phyloP scores from a whole-genome alignment of 129 eudicot species.

The Flaveria trinervia region DNA sequence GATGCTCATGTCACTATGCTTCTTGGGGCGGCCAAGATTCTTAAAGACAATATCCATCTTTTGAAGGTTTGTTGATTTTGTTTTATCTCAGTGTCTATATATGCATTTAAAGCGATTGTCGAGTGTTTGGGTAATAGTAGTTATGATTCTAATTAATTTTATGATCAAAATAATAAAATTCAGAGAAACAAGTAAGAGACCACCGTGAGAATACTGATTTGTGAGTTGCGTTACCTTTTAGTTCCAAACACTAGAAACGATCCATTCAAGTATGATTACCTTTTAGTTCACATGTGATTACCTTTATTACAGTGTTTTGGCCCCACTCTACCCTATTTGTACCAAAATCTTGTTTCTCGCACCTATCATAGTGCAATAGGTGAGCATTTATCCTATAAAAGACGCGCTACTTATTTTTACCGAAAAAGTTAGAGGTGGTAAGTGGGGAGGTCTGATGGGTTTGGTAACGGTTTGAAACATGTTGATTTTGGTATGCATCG shows the following conservation, averaged over 20 bases:
- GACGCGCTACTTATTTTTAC: neutral
- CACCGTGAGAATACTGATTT: neutral
- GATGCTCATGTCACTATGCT: constrained; percentile 99
- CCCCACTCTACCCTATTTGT: too few species aligned
- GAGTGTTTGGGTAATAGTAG: neutral
- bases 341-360: neutral
- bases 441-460: neutral
- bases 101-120: neutral
- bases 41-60: constrained; percentile 62
- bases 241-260: neutral
- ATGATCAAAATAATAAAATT: neutral
- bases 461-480: neutral
- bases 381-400: neutral
- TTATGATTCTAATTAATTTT: neutral
- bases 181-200: neutral
- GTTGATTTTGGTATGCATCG: neutral
- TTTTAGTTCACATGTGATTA: neutral
- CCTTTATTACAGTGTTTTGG: too few species aligned
- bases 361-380: neutral
- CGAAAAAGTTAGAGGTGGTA: neutral
- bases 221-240: neutral
- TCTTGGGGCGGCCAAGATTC: constrained; percentile 98
- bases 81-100: neutral
- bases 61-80: constrained; percentile 60
- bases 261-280: neutral